These are phyloP conservation scores for Colletotrichum tabaci DNA, from an alignment of 2,329 filamentous ascomycete genomes.

Conservation along the genomic window DNA sequence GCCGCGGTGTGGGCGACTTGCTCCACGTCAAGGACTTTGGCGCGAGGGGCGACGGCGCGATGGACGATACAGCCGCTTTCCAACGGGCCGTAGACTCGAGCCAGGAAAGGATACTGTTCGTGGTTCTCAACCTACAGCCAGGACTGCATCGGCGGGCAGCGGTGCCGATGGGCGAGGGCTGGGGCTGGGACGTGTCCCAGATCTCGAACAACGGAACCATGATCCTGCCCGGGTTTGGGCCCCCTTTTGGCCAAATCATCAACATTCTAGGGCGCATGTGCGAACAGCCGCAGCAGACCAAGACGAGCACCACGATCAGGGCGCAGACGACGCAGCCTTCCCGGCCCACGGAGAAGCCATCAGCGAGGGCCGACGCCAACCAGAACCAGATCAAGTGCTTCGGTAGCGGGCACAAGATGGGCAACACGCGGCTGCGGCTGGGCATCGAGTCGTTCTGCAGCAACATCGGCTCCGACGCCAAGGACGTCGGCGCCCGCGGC, in stretches of 20 bases:
- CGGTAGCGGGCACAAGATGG: constrained; percentile 14
- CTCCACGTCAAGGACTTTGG: constrained; percentile 47
- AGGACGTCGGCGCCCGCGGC: constrained; percentile 2
- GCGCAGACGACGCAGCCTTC: constrained; percentile 7
- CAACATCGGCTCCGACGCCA: constrained; percentile 7
- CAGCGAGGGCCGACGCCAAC: not conserved
- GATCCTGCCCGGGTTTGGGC: not conserved
- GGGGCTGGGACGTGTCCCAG: not conserved
- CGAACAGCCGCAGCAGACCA: not conserved
- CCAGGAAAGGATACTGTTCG: constrained; percentile 58
- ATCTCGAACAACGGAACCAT: not conserved
- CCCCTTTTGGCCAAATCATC: not conserved
- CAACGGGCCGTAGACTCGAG: constrained; percentile 60
- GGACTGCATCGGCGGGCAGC: constrained; percentile 33
- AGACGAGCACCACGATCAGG: not conserved
- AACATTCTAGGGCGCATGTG: not conserved
- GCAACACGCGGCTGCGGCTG: constrained; percentile 22
- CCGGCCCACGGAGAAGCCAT: not conserved
- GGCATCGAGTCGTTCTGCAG: constrained; percentile 40
- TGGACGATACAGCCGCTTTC: constrained; percentile 66
- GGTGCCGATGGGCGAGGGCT: not conserved
- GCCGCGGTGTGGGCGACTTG: constrained; percentile 34
- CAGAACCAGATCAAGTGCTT: not conserved
- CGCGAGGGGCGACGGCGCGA: constrained; percentile 77
- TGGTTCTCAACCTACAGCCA: constrained; percentile 47